A percentile compares a stretch with the other conserved stretches of the same genome.
Conservation (phyloP, 805 yeast species). For the Nakazawaea ambrosiae region DNA sequence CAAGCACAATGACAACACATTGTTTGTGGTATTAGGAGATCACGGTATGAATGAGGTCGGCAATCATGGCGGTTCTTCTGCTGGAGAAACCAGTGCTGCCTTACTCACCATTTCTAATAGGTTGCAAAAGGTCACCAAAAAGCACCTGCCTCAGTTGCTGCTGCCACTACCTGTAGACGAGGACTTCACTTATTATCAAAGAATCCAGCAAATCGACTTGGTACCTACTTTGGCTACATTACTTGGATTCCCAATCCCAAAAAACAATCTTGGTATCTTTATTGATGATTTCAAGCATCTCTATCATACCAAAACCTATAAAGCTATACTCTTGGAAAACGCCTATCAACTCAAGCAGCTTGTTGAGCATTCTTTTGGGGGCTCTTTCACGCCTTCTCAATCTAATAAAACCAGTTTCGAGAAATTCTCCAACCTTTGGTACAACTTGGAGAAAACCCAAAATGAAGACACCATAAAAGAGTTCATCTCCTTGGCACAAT, state of each 20-base stretch:
- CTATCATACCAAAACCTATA: slow-evolving; percentile 31
- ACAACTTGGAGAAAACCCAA: not conserved
- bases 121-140: slow-evolving; percentile 24
- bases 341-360: slow-evolving; percentile 48
- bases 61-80: slow-evolving; percentile 93
- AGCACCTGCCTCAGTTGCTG: slow-evolving; percentile 17
- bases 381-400: slow-evolving; percentile 10
- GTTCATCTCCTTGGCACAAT: slow-evolving; percentile 42
- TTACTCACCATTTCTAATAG: slow-evolving; percentile 61
- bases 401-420: slow-evolving; percentile 8
- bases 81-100: slow-evolving; percentile 89
- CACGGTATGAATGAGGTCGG: slow-evolving; percentile 97
- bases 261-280: slow-evolving; percentile 67
- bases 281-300: slow-evolving; percentile 49
- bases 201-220: slow-evolving; percentile 60
- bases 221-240: slow-evolving; percentile 64
- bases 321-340: slow-evolving; percentile 42
- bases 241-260: slow-evolving; percentile 61
- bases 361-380: slow-evolving; percentile 31
- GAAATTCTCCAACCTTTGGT: slow-evolving; percentile 9
- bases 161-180: slow-evolving; percentile 33
- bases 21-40: slow-evolving; percentile 79
- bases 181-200: slow-evolving; percentile 45
- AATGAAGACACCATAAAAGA: slow-evolving; percentile 17
- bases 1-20: slow-evolving; percentile 34